Conservation (phyloP, 140 eudicot species). For the Ambrosia hybrid region DNA sequence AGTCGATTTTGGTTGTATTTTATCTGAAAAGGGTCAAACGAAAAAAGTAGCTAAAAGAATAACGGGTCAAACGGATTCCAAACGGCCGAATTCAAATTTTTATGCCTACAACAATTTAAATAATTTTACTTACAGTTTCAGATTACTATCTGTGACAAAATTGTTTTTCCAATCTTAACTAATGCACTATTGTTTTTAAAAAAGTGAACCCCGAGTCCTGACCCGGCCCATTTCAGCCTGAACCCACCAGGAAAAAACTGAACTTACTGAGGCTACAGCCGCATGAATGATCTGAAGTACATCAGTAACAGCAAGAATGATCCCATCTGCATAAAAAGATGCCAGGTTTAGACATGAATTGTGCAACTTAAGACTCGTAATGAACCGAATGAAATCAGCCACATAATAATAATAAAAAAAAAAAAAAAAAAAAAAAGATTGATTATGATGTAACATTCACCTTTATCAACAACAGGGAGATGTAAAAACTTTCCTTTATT, state of each 20-base stretch:
- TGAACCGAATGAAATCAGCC: not conserved
- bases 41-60: not conserved
- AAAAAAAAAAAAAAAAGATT: not conserved
- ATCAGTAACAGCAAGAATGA: constrained; percentile 70
- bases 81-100: not conserved
- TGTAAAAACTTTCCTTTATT: constrained; percentile 88
- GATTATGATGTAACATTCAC: constrained; percentile 31
- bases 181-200: not conserved
- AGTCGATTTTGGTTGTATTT: not conserved
- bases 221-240: not conserved
- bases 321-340: constrained; percentile 57
- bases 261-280: constrained; percentile 88
- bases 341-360: constrained; percentile 11
- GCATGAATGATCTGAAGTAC: constrained; percentile 91
- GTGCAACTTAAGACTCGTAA: not conserved
- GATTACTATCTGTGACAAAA: not conserved
- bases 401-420: not conserved
- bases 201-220: not conserved
- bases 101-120: not conserved
- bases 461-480: constrained; percentile 91
- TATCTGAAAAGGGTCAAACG: not conserved
- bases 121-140: not conserved
- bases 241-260: not conserved
- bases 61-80: not conserved
- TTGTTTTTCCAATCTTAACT: not conserved